Percentiles rank a stretch among this genome's conserved stretches.
phyloP scores from a whole-genome alignment of 345 rosid genomes.

The Citrus glauca region DNA sequence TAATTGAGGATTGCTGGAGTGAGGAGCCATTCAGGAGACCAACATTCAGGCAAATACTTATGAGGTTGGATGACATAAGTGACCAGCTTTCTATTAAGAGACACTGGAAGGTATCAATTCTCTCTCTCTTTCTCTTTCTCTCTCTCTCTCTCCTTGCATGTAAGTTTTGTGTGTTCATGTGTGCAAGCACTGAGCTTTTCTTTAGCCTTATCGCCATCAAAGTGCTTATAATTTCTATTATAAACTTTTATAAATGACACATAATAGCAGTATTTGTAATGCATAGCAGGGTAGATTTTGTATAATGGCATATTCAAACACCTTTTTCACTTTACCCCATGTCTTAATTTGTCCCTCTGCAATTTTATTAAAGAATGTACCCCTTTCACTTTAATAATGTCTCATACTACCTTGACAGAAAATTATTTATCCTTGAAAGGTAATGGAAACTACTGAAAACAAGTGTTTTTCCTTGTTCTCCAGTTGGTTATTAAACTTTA shows the following conservation, averaged over 20 bases:
- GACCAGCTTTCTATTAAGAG: slow-evolving; percentile 35
- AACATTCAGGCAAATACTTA: slow-evolving; percentile 57
- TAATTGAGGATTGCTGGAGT: slow-evolving; percentile 75
- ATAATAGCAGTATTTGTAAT: not conserved
- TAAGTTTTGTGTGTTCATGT: not conserved
- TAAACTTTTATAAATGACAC: not conserved
- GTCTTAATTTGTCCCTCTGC: not conserved
- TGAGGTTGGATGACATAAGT: slow-evolving; percentile 43
- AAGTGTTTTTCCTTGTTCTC: not conserved
- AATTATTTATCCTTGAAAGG: not conserved
- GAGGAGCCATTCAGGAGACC: slow-evolving; percentile 66
- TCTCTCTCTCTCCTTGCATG: no score
- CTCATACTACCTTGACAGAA: not conserved
- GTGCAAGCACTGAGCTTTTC: not conserved
- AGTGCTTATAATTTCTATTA: not conserved
- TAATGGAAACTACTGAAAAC: not conserved
- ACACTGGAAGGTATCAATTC: slow-evolving; percentile 51
- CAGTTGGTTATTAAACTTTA: not conserved
- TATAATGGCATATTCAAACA: not conserved
- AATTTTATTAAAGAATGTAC: not conserved
- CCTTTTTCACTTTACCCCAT: not conserved
- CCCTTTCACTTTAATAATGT: not conserved
- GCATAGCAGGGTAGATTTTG: not conserved
- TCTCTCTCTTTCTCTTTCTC: slow-evolving; percentile 13
- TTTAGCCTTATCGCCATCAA: not conserved